These are phyloP conservation scores for Leccinum fuscescens DNA, from an alignment of 1,284 basidiomycete genomes.

Conservation along the genomic window DNA sequence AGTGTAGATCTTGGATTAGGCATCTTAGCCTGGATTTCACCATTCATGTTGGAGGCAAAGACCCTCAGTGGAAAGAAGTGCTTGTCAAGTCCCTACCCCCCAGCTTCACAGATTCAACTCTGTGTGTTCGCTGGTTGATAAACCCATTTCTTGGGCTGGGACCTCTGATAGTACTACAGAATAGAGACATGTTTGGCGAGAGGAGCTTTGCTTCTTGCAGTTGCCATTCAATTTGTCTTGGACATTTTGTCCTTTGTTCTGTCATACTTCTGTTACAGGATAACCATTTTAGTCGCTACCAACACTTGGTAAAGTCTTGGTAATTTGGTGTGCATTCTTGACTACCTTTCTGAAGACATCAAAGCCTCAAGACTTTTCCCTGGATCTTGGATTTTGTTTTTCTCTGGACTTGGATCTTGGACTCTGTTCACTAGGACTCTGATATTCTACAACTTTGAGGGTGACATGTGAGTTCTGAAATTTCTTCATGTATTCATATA, in stretches of 20 bases:
- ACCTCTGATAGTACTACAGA: neutral
- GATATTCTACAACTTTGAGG: neutral
- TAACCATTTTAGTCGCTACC: neutral
- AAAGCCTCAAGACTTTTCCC: neutral
- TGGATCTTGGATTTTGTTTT: neutral
- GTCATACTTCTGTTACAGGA: neutral
- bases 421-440: neutral
- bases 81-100: neutral
- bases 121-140: neutral
- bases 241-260: neutral
- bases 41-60: neutral
- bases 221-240: slow-evolving; percentile 1
- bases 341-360: neutral
- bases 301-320: neutral
- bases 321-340: neutral
- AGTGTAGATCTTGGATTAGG: neutral
- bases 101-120: neutral
- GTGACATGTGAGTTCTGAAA: neutral
- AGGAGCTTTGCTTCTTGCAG: neutral
- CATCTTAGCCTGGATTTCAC: neutral
- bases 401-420: neutral
- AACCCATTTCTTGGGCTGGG: neutral
- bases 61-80: neutral
- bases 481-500: too few relatives aligned
- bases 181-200: neutral